Base-by-base conservation (phyloP, 495 filamentous ascomycete species). In the Letharia lupina region DNA sequence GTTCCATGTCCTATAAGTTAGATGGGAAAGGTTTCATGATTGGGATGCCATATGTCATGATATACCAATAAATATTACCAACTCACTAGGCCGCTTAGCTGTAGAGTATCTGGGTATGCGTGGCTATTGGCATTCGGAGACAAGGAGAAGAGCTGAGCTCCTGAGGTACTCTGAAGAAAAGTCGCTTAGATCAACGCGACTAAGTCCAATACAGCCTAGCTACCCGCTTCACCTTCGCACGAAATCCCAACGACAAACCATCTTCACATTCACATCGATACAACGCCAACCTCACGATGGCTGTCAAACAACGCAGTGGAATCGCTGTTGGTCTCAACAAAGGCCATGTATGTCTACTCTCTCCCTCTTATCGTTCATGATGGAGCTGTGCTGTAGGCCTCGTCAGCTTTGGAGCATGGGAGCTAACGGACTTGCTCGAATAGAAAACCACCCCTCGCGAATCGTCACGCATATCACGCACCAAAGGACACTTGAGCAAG, bases 401-500 rank as follows among this genome's bases (percentile, higher is more conserved):
- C 11, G 35, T 9, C 44, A 18, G 13, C 40, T 63, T 23, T 15
- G 39, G 61, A 47, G n/a, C 5, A 31, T n/a, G 3, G 18, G 31
- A 41, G 58, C 64, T 66, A 45, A 66, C 28, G 20, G 7, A 40
- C 5, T 31, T 10, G 20, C 5, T 20, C 67, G 64, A 79, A 80
- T 76, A 93, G 91, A 96, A 96, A 88, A 93, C 93, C 79, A 96
- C 91, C 71, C 81, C 90, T 70, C 85, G 91, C 75, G 77, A 81
- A 75, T 87, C 87, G 76, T 87, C 86, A 75, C 86, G 89, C 72
- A 87, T 96, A 75, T 94, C 90, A 74, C 85, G 89, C 68, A 89
- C 86, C 77, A 96, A 96, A 83, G 94, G 94, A 70, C 86, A 91
- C 76, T 82, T 93, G 75, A 93, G 90, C 80, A 93, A 91, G 85